Conservation (phyloP, 2,329 filamentous ascomycete genomes). For the Tolypocladium guangdongense region DNA sequence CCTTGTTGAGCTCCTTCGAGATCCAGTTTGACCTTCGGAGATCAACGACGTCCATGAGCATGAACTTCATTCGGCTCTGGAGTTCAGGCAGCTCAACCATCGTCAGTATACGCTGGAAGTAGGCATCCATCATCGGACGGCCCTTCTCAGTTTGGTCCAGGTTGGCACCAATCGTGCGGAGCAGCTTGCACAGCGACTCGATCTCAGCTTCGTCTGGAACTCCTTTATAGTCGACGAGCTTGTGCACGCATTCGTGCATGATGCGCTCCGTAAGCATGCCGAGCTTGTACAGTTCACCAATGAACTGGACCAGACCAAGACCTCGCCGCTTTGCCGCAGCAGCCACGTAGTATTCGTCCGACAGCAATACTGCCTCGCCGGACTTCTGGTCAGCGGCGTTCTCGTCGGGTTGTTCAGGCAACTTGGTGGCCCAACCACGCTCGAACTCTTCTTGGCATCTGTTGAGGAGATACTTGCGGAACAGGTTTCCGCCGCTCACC, state of each 20-base stretch:
- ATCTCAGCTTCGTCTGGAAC: conserved; percentile 92
- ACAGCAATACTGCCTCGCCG: conserved; percentile 71
- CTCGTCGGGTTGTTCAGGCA: conserved; percentile 60
- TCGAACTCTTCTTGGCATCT: conserved; percentile 98
- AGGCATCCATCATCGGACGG: conserved; percentile 76
- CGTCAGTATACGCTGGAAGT: conserved; percentile 79
- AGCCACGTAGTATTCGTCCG: conserved; percentile 91
- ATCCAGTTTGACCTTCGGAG: conserved; percentile 68
- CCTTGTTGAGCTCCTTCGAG: conserved; percentile 85
- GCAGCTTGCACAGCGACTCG: conserved; percentile 86
- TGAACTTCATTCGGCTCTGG: conserved; percentile 83
- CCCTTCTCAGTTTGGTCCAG: conserved; percentile 79
- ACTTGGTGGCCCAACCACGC: conserved; percentile 87
- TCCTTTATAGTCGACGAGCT: conserved; percentile 90
- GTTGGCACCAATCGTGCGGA: conserved; percentile 82
- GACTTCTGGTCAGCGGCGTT: conserved; percentile 34
- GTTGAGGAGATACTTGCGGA: conserved; percentile 98
- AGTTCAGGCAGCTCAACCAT: conserved; percentile 74
- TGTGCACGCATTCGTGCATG: conserved; percentile 98
- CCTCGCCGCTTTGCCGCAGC: conserved; percentile 93
- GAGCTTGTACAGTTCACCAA: conserved; percentile 97
- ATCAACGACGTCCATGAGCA: conserved; percentile 92
- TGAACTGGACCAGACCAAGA: conserved; percentile 97
- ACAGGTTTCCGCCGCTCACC: conserved; percentile 84
- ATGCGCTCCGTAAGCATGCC: conserved; percentile 98